phyloP scores from a whole-genome alignment of 257 asterid genomes.

The Jaltomata sinuosa region DNA sequence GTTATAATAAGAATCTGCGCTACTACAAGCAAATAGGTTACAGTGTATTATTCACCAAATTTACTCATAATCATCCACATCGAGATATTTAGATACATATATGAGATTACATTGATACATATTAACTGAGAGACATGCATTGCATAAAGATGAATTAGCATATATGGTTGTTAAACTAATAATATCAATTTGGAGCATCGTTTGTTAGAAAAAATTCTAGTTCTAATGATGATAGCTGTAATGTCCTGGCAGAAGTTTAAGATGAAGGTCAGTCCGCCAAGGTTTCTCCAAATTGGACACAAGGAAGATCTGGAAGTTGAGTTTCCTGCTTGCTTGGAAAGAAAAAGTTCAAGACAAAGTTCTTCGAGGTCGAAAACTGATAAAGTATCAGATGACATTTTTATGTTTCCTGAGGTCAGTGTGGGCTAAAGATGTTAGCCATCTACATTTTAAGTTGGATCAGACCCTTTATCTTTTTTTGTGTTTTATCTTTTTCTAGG shows the following conservation, averaged over 20 bases:
- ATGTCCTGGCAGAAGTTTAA: slow-evolving; percentile 66
- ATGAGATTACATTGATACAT: not conserved
- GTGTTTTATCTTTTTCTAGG: slow-evolving; percentile 40
- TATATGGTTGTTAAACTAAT: not conserved
- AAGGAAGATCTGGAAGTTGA: slow-evolving; percentile 46
- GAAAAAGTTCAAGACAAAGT: slow-evolving; percentile 27
- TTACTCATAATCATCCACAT: not conserved
- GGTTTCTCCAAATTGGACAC: slow-evolving; percentile 64
- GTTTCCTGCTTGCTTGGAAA: slow-evolving; percentile 68
- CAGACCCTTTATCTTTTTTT: slow-evolving; percentile 1
- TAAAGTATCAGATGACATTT: slow-evolving; percentile 24
- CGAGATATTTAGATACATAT: not conserved
- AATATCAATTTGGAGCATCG: not conserved
- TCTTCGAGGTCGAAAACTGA: slow-evolving; percentile 20
- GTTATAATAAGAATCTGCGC: not conserved
- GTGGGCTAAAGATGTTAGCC: slow-evolving; percentile 6
- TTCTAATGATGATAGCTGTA: slow-evolving; percentile 13
- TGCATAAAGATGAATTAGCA: not conserved
- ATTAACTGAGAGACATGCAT: not conserved
- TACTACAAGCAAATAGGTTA: not conserved
- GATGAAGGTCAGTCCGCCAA: slow-evolving; percentile 79
- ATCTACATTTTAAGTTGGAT: slow-evolving; percentile 6
- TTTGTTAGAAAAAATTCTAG: not conserved
- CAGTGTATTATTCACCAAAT: not conserved
- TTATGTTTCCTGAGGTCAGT: slow-evolving; percentile 74